Percentiles rank a stretch among this genome's conserved stretches.
Evolutionary conservation across 345 rosid genomes (phyloP).

Genomic region (Eucalyptus sideroxylon): DNA sequence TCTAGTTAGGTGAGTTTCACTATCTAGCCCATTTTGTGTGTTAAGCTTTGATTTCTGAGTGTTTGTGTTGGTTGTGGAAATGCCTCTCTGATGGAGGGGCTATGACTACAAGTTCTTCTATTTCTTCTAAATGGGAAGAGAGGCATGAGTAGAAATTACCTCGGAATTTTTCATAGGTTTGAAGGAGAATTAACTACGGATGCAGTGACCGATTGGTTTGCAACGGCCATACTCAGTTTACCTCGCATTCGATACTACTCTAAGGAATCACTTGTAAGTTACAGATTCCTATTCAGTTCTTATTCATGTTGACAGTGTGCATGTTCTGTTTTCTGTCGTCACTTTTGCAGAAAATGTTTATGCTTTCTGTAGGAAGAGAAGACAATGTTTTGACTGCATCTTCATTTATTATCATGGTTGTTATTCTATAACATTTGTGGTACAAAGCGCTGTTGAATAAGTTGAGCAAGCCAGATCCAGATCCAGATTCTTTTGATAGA

Average conservation of each 20-base stretch:
- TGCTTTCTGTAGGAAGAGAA: neutral
- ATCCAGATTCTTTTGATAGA: neutral
- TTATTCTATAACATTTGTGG: neutral
- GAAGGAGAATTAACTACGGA: conserved; percentile 65
- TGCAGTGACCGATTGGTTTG: conserved; percentile 81
- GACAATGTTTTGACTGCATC: neutral
- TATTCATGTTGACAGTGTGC: neutral
- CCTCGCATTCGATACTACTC: conserved; percentile 83
- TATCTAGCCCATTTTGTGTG: neutral
- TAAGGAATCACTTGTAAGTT: conserved; percentile 75
- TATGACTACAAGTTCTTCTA: neutral
- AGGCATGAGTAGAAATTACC: neutral
- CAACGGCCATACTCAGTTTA: conserved; percentile 48
- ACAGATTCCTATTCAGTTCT: neutral
- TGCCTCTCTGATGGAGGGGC: neutral
- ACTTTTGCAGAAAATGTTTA: neutral
- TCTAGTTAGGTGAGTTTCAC: conserved; percentile 51
- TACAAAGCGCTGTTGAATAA: neutral
- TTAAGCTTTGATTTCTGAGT: neutral
- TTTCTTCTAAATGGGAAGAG: neutral
- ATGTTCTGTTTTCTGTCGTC: neutral
- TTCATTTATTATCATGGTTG: neutral
- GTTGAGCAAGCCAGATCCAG: neutral
- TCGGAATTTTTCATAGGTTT: conserved; percentile 35
- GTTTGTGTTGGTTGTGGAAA: neutral